Evolutionary conservation across 2,329 filamentous ascomycete species (phyloP), one percentile per base, ranked within the genome.

Genomic region (Onygenales sp.): DNA sequence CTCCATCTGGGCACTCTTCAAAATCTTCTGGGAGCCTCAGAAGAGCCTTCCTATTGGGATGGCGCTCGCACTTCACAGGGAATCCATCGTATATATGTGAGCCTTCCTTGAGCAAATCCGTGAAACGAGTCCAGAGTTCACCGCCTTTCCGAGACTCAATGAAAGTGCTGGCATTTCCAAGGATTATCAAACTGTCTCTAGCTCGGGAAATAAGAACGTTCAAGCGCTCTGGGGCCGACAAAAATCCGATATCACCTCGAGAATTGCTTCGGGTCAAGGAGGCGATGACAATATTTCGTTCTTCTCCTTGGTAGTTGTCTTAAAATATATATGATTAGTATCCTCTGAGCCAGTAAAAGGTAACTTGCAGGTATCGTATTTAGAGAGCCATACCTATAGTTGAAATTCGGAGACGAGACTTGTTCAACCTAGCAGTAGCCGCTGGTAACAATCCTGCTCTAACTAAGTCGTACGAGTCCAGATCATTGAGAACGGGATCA

Each of bases 251-350:
- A 1, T 89, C 82, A 0, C 80, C 78, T 0, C 63, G 61, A 0
- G 61, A 54, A 57, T 90, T 90, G 63, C 85, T 86, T 4, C 87
- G 72, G 0, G 84, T 87, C 9, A 90, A 65, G 0, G 83, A 85
- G 0, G 73, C 79, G 7, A 91, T 78, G 0, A 89, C 82, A 13
- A 91, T 84, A 1, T 89, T 81, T 39, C 80, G 83, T 58, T 91
- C 86, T 61, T 90, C 86, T 1, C 87, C 86, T 64, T 90, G 87
- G 54, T 86, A 91, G 56, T 90, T 90, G 57, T 90, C 86, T 84
- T 7, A 55, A 45, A 44, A 43, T 36, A 43, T 47, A 47, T 7
- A 27, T 43, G 27, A n/a, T 45, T 48, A 49, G 39, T 11, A 54
- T 10, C 13, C 36, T 50, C 17, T 31, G 39, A 41, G 43, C 21